A percentile compares a stretch with the other conserved stretches of the same genome.
These are phyloP conservation scores for Neltuma alba DNA, from an alignment of 306 rosid genomes.

Conservation along the genomic window DNA sequence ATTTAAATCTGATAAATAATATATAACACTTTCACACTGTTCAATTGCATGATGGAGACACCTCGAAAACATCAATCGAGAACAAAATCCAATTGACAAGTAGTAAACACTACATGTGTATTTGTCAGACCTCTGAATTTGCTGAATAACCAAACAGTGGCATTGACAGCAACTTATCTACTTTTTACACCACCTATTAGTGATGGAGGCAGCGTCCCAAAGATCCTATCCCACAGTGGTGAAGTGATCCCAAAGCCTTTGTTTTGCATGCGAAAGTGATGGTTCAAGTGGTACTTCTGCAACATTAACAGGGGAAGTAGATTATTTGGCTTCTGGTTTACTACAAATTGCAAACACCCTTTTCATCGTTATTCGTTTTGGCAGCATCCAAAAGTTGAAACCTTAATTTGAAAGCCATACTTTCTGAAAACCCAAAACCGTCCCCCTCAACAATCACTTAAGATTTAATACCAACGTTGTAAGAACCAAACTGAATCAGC, in stretches of 20 bases:
- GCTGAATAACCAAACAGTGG: constrained; percentile 39
- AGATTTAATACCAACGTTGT: neutral
- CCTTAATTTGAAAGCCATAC: neutral
- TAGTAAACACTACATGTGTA: constrained; percentile 1
- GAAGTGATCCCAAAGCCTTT: constrained; percentile 93
- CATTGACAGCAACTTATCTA: constrained; percentile 43
- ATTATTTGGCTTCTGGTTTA: neutral
- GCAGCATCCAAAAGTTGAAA: neutral
- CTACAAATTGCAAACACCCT: neutral
- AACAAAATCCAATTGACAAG: constrained; percentile 32
- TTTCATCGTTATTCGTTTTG: neutral
- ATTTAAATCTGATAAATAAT: constrained; percentile 2
- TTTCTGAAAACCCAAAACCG: neutral
- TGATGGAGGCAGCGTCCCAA: constrained; percentile 76
- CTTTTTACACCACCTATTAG: constrained; percentile 47
- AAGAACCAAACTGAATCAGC: too few relatives aligned
- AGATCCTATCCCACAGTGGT: constrained; percentile 78
- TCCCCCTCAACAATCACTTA: neutral
- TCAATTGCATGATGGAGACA: neutral
- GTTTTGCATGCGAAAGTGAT: constrained; percentile 73
- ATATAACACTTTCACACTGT: neutral
- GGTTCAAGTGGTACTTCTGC: constrained; percentile 93
- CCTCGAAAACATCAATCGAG: constrained; percentile 35
- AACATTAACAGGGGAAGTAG: constrained; percentile 7
- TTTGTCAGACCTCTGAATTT: constrained; percentile 33